Base-by-base conservation (phyloP, 495 filamentous ascomycete species). In the Hyphodiscus hymeniophilus region DNA sequence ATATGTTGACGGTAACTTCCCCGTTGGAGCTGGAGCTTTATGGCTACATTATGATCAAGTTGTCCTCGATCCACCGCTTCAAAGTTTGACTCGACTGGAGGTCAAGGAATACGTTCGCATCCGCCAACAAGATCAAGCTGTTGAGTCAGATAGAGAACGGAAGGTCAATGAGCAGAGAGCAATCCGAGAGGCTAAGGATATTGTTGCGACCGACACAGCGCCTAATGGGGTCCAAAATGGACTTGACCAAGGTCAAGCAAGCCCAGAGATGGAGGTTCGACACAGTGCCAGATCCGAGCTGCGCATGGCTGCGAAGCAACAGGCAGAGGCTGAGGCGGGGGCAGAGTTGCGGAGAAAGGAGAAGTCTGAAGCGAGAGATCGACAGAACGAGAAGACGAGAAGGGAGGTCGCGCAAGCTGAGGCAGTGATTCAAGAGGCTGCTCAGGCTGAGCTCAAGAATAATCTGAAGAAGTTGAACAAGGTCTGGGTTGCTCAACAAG, bases 11-110 rank as follows among this genome's bases (percentile, higher is more conserved):
- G 72, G 66, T 18, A 73, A 73, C 56, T 75, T 76, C 40, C 74
- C 74, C 0, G 52, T 46, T 15, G 74, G 74, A 2, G 67, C 74
- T 7, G 73, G 73, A 8, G 69, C 65, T 2, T 55, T 78, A 1
- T 78, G 74, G 74, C 73, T 76, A 7, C 59, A 66, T 1, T 78
- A 72, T 52, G 73, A 78, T n/a, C 69, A 76, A 13, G 67, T 73
- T 23, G 65, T 65, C 18, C 68, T 76, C 24, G 59, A 75, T 10
- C 59, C 62, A 2, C 72, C 76, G 21, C 60, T 78, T 5, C 52
- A 55, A n/a, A 28, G 56, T 0, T 59, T 76, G 1, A 58, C 54
- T 5, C 56, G 74, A 3, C 60, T 67, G 7, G 71, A 78, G 48
- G 57, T 78, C 38, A 78, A 75, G 56, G 73, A 78, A 51, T 78